Evolutionary conservation across 2,329 filamentous ascomycete genomes (phyloP), one percentile per base, ranked within the genome.

Genomic region (Talaromyces sp.): DNA sequence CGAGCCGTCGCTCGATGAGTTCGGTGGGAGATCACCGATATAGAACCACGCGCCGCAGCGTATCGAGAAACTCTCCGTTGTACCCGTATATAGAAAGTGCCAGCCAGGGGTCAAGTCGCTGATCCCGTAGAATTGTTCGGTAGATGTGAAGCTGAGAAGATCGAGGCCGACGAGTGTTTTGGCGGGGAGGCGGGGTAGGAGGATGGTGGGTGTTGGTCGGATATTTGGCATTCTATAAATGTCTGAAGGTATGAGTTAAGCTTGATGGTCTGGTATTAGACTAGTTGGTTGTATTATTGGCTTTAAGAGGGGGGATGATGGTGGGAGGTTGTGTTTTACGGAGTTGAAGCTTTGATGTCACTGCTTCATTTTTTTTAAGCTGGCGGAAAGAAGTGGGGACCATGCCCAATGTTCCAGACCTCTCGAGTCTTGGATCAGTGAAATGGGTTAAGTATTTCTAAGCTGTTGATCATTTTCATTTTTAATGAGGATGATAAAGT

Each of bases 21-120:
- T 27, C 5, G 67, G 22, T 19, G 66, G 59, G 43, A 76, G 73
- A 31, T 79, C 78, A 25, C 78, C 77, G 25, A 88, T 79, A 58
- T 82, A 80, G 71, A 88, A 85, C 87, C 87, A 89, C 38, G 83
- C 80, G 10, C 87, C 87, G 65, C 86, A 83, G n/a, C 87, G 82
- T 31, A 89, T 78, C 0, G 87, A 88, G 15, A 88, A 79, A 2
- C 83, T 84, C 59, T 82, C 81, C 64, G 85, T 86, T 22, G 84
- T 82, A 27, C 86, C 84, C 0, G 83, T 85, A 72, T 88, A 89
- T 19, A 88, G 75, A 69, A 89, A 88, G 72, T 89, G 87, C 72
- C 84, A 81, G 51, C 87, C 87, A 1, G 77, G 70, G 0, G 86
- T 85, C 3, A 89, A 70, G 68, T 86, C 82, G 68, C 84, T 86